Base-by-base conservation (phyloP, 2,329 filamentous ascomycete genomes). In the Diplodia mutila region DNA sequence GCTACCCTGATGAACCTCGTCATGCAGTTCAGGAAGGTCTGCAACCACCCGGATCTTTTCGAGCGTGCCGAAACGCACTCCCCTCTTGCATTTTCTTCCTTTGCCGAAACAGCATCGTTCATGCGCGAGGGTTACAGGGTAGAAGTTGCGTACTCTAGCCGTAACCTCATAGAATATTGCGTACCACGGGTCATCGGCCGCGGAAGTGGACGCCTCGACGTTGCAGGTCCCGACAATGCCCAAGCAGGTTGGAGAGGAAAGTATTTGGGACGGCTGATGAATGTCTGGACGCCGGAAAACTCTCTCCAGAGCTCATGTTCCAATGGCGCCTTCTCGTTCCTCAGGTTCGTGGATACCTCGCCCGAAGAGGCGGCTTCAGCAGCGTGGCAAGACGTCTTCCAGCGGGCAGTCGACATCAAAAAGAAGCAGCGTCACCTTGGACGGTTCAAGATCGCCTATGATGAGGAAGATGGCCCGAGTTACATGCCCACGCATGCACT, bases 11-110 rank as follows among this genome's bases (percentile, higher is more conserved):
- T 99, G 95, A 99, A 99, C 80, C 85, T 99, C 71, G 95, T 99
- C 70, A 99, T 99, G 95, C 95, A 99, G 81, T 99, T 99, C 87
- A 89, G 95, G 74, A 99, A 99, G 82, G 95, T 99, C 67, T 99
- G 95, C 83, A 99, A 99, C 76, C 95, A 99, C 77, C 95, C 95
- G 0, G 95, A 99, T 80, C 81, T 99, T 39, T 99, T 99, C 73
- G 94, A 99, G 80, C 90, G 95, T 54, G 94, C 94, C 11, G 94
- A 98, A 69, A 97, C 93, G 9, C 90, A 87, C 27, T 97, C 94
- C 9, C 93, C 95, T 0, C 90, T 94, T 74, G 91, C 92, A 0
- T 89, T 91, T 73, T 88, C 89, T n/a, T 88, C 90, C 77, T 99
- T 94, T 79, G 95, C 94, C 16, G 95, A 99, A 82, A 97, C 94